These are phyloP conservation scores for Chrysosphaeria jannelii DNA, from an alignment of 2,329 filamentous ascomycete species.

Conservation along the genomic window DNA sequence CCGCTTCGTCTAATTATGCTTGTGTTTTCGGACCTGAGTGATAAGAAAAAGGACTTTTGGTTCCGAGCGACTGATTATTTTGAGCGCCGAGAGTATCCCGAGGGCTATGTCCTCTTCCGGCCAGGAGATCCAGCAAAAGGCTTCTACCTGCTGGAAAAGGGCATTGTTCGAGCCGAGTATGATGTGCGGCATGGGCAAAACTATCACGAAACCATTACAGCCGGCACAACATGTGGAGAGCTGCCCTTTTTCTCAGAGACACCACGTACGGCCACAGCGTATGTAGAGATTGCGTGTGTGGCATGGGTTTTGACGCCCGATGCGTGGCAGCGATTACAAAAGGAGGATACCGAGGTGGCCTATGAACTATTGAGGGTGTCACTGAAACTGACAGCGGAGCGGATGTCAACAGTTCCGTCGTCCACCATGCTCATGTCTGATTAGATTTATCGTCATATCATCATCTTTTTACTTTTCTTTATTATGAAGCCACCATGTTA, in stretches of 20 bases:
- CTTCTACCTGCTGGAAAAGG: slow-evolving; percentile 75
- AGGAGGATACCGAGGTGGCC: slow-evolving; percentile 44
- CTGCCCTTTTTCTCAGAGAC: slow-evolving; percentile 90
- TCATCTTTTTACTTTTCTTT: neutral
- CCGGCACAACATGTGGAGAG: slow-evolving; percentile 85
- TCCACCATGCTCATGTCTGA: slow-evolving; percentile 6
- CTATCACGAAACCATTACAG: slow-evolving; percentile 74
- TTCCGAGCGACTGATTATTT: slow-evolving; percentile 56
- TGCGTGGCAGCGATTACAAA: slow-evolving; percentile 43
- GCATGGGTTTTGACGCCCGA: slow-evolving; percentile 52
- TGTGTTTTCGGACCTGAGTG: slow-evolving; percentile 71
- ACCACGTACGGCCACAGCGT: slow-evolving; percentile 55
- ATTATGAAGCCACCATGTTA: too few species aligned
- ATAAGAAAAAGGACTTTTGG: slow-evolving; percentile 87
- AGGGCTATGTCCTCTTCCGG: slow-evolving; percentile 46
- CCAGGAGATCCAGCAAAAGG: slow-evolving; percentile 48
- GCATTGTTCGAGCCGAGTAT: slow-evolving; percentile 74
- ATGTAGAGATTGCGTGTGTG: slow-evolving; percentile 53
- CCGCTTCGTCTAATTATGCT: slow-evolving; percentile 77
- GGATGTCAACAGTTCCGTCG: slow-evolving; percentile 24
- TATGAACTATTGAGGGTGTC: slow-evolving; percentile 60
- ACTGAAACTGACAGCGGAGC: slow-evolving; percentile 80
- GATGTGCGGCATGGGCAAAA: slow-evolving; percentile 53
- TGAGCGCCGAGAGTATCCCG: slow-evolving; percentile 28
- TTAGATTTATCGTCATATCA: neutral